Conservation (phyloP, 2,329 filamentous ascomycete genomes). For the Colletotrichum godetiae region DNA sequence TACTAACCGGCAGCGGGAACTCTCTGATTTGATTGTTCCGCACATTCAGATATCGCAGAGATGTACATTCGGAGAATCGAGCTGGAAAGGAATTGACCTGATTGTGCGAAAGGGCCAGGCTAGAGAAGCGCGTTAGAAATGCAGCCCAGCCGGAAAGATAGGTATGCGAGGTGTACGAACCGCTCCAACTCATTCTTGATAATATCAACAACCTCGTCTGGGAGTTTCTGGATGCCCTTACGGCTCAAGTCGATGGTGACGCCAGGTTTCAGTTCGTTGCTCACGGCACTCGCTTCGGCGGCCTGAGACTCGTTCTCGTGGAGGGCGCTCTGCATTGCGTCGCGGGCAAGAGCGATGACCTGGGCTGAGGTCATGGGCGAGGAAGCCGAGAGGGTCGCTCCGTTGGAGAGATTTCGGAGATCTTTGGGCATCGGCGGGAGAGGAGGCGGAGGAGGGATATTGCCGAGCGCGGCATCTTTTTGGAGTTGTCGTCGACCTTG, state of each 20-base stretch:
- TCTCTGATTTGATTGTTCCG: conserved; percentile 79
- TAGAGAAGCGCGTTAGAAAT: conserved; percentile 47
- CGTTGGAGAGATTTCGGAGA: conserved; percentile 59
- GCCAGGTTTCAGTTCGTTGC: conserved; percentile 73
- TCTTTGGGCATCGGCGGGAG: conserved; percentile 58
- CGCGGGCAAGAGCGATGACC: conserved; percentile 73
- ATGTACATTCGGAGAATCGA: conserved; percentile 80
- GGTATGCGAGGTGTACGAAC: conserved; percentile 53
- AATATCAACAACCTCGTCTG: conserved; percentile 79
- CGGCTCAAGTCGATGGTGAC: conserved; percentile 84
- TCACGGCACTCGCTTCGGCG: conserved; percentile 68
- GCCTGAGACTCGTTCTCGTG: conserved; percentile 74
- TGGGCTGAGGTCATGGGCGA: conserved; percentile 68
- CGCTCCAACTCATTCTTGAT: conserved; percentile 80
- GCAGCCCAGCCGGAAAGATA: conserved; percentile 9
- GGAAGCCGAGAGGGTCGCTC: conserved; percentile 60
- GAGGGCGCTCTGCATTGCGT: conserved; percentile 75
- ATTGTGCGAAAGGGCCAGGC: conserved; percentile 85
- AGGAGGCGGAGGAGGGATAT: conserved; percentile 53
- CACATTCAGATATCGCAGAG: conserved; percentile 83
- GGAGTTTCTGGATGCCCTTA: conserved; percentile 77
- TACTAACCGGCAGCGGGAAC: conserved; percentile 66
- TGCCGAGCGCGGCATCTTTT: conserved; percentile 51
- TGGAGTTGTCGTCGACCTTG: conserved; percentile 51
- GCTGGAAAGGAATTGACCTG: conserved; percentile 75